Conservation (phyloP, 768 basidiomycete species). For the Daedalea quercina region DNA sequence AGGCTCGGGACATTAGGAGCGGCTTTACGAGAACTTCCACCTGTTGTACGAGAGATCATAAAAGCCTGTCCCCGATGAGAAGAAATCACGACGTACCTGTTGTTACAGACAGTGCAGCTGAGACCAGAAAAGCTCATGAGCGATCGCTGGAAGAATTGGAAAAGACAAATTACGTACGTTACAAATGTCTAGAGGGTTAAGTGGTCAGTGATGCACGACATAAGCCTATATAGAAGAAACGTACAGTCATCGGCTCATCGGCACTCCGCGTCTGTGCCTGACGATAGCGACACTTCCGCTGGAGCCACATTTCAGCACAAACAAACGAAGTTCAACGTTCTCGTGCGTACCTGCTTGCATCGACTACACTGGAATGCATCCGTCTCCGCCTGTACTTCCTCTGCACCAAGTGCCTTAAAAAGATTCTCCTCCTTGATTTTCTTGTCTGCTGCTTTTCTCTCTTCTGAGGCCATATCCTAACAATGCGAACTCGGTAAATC, state of each 20-base stretch:
- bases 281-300: slow-evolving; percentile 86
- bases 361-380: slow-evolving; percentile 95
- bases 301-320: background rate
- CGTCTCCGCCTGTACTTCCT: slow-evolving; percentile 88
- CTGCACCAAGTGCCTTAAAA: slow-evolving; percentile 86
- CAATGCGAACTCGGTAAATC: background rate
- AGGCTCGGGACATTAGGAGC: background rate
- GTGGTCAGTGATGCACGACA: slow-evolving; percentile 5
- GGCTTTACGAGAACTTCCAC: slow-evolving; percentile 57
- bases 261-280: slow-evolving; percentile 97
- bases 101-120: slow-evolving; percentile 64
- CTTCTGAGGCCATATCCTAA: slow-evolving; percentile 95
- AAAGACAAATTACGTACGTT: slow-evolving; percentile 44
- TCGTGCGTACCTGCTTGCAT: slow-evolving; percentile 77
- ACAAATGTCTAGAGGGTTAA: slow-evolving; percentile 64
- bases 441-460: slow-evolving; percentile 76
- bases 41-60: slow-evolving; percentile 20
- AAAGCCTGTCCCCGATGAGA: background rate
- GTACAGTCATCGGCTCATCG: slow-evolving; percentile 96
- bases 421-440: slow-evolving; percentile 83
- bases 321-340: background rate
- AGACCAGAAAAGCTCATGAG: background rate
- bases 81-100: slow-evolving; percentile 33
- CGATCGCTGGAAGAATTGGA: slow-evolving; percentile 1
- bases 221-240: slow-evolving; percentile 15